A percentile compares a stretch with the other conserved stretches of the same genome.
phyloP scores from a whole-genome alignment of 768 basidiomycete genomes.

The Termitomyces titanicus region DNA sequence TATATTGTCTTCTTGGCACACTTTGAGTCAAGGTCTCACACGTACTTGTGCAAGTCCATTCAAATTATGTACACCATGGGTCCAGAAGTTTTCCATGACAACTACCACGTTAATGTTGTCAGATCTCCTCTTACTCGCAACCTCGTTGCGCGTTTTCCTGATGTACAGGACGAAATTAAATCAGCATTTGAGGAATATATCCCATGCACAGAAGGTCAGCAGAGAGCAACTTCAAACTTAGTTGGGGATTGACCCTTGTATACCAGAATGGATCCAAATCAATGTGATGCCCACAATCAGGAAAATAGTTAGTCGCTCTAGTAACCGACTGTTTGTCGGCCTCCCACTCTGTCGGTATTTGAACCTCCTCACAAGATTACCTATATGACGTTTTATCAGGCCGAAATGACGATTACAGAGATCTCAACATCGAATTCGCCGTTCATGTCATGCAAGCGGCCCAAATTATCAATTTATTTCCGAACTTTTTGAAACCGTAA shows the following conservation, averaged over 20 bases:
- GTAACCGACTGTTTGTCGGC: constrained; percentile 43
- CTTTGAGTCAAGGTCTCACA: not conserved
- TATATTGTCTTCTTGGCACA: not conserved
- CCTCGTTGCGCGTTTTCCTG: constrained; percentile 32
- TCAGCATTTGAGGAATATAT: constrained; percentile 37
- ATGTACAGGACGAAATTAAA: constrained; percentile 42
- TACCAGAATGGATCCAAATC: constrained; percentile 33
- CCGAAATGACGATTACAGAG: constrained; percentile 35
- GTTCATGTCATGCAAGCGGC: constrained; percentile 29
- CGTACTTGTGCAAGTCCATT: constrained; percentile 25
- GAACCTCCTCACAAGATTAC: too few relatives aligned
- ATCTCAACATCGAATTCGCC: constrained; percentile 31
- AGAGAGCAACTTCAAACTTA: not conserved
- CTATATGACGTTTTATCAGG: constrained; percentile 23
- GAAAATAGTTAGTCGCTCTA: constrained; percentile 33
- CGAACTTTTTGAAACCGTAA: constrained; percentile 10
- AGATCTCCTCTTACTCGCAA: constrained; percentile 32
- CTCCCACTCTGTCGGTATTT: constrained; percentile 36
- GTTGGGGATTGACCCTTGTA: not conserved
- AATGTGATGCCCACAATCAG: constrained; percentile 23
- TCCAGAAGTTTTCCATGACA: constrained; percentile 20
- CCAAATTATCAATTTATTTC: constrained; percentile 33
- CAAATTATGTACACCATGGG: constrained; percentile 37
- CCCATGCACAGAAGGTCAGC: constrained; percentile 23
- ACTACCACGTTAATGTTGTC: constrained; percentile 29